Evolutionary conservation across 2,329 filamentous ascomycete genomes (phyloP).

Genomic region (Monosporascus sp.): DNA sequence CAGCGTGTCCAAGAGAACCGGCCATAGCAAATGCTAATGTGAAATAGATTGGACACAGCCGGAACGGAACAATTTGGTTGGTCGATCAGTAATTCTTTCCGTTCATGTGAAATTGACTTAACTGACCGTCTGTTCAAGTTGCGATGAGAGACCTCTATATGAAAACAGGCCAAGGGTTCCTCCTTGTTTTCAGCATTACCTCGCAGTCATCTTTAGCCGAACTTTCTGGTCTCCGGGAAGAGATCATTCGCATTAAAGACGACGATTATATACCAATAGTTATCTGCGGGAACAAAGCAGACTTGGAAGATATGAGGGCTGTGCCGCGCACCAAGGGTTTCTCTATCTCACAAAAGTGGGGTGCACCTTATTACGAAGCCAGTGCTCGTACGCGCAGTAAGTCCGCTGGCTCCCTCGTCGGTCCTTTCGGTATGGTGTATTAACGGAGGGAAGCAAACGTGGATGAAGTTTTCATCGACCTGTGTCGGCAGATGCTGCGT

Average conservation of each 20-base stretch:
- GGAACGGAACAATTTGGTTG: slow-evolving; percentile 90
- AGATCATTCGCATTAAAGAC: slow-evolving; percentile 88
- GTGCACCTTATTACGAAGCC: slow-evolving; percentile 85
- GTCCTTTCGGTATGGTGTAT: slow-evolving; percentile 1
- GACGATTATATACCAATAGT: slow-evolving; percentile 82
- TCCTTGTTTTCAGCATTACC: slow-evolving; percentile 88
- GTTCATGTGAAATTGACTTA: neutral
- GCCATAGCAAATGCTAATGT: slow-evolving; percentile 20
- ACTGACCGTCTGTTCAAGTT: slow-evolving; percentile 34
- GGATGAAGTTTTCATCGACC: slow-evolving; percentile 81
- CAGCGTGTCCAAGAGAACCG: slow-evolving; percentile 15
- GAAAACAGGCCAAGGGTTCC: slow-evolving; percentile 88
- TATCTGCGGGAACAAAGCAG: slow-evolving; percentile 87
- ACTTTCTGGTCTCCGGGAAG: slow-evolving; percentile 74
- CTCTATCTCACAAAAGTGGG: slow-evolving; percentile 80
- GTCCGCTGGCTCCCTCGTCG: slow-evolving; percentile 18
- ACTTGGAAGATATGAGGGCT: slow-evolving; percentile 78
- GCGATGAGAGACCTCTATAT: slow-evolving; percentile 80
- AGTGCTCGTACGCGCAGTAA: slow-evolving; percentile 70
- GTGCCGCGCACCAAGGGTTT: slow-evolving; percentile 78
- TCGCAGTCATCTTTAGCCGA: slow-evolving; percentile 79
- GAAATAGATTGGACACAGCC: slow-evolving; percentile 71
- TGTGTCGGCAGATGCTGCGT: slow-evolving; percentile 77
- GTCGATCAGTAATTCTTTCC: slow-evolving; percentile 28
- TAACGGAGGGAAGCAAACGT: slow-evolving; percentile 59